Evolutionary conservation across 331 rosid species (phyloP), one percentile per base, ranked within the genome.

Genomic region (Quercus phellos): DNA sequence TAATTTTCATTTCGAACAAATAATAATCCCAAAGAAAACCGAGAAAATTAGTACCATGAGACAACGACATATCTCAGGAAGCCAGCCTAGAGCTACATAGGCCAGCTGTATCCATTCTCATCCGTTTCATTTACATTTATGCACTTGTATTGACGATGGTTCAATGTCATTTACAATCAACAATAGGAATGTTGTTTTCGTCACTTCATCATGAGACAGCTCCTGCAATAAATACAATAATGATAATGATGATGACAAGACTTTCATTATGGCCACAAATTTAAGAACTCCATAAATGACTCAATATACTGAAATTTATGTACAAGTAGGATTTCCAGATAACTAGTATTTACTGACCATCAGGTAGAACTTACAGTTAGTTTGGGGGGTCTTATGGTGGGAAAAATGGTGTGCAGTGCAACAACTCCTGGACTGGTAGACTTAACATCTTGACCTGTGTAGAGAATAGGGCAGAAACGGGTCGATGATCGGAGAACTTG

Each of bases 401-500:
- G 81, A 60, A 78, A 78, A 50, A 87, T 43, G 17, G 78, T 58
- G n/a, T 79, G 84, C 70, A 76, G 55, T 54, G 81, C 82, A 80
- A 75, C 21, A 54, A 80, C 82, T 84, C 80, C 88, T 78, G 79
- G 80, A 26, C 60, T 85, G 29, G 84, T 85, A 74, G 90, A 80
- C 72, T 86, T 79, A 38, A 82, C 78, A 79, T 66, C 68, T 92
- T 93, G 59, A 92, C 77, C 46, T 92, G 91, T 58, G 96, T 83
- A 19, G 95, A 87, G 83, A 95, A 95, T 73, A 89, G 83, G 22
- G 97, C 99, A 72, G 98, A 90, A 77, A 95, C 99, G 0, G 99
- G 99, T 4, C 99, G 89, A 83, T 95, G 99, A 72, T 95, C 99
- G 22, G 99, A 95, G 80, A 95, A 95, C 83, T 91, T 95, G 77